phyloP scores from a whole-genome alignment of 2,329 filamentous ascomycete genomes.

The Aspergillus cejpii region DNA sequence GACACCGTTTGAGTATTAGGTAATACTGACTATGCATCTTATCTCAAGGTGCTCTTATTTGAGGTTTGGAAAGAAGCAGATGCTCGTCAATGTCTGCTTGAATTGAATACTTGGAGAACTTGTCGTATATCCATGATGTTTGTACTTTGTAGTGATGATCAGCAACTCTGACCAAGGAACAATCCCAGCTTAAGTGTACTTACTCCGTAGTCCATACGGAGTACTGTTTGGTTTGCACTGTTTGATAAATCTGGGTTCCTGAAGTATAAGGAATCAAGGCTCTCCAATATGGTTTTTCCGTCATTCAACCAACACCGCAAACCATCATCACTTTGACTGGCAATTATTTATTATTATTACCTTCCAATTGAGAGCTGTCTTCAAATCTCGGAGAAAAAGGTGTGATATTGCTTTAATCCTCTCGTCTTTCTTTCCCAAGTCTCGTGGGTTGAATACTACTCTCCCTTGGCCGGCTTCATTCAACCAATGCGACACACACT shows the following conservation, averaged over 20 bases:
- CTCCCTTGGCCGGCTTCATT: background rate
- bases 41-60: background rate
- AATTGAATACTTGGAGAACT: no score
- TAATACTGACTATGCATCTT: background rate
- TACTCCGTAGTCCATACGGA: background rate
- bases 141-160: no score
- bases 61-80: background rate
- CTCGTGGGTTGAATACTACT: background rate
- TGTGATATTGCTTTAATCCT: background rate
- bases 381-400: background rate
- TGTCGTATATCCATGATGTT: conserved; percentile 19
- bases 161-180: conserved; percentile 12
- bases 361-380: no score
- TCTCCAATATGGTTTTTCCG: background rate
- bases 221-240: background rate
- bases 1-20: background rate
- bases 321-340: no score
- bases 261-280: background rate
- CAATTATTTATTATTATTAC: no score
- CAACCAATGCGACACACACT: background rate
- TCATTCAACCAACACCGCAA: background rate
- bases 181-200: conserved; percentile 1
- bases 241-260: background rate
- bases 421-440: background rate
- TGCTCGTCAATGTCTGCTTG: no score